Evolutionary conservation across 805 yeast genomes (phyloP), one percentile per base, ranked within the genome.

Genomic region (Naumovozyma castellii): DNA sequence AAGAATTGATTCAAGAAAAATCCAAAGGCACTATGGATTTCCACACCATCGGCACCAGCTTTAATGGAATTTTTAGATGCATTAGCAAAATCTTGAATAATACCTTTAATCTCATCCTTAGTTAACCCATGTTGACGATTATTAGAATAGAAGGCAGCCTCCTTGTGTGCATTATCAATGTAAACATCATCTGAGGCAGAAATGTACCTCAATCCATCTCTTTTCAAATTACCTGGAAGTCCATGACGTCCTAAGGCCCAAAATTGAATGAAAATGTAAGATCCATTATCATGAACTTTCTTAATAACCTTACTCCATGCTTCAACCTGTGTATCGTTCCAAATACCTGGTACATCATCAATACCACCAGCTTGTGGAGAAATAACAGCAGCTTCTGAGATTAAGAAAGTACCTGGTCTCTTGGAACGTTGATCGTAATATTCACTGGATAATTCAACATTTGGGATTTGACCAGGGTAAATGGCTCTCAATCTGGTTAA

Each of bases 11-110:
- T 71, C 48, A 78, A 51, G 47, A 81, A 39, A 80, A 54, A 80
- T 6, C 86, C 85, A 54, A 78, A 76, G 14, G 85, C 84, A 30
- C 66, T 67, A 56, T 79, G 86, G 37, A 80, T 59, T 57, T 81
- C 84, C 20, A 80, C 72, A 43, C 77, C 78, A 56, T 80, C 84
- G 35, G 66, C 66, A 27, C 66, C 67, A 13, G 59, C 56, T 13
- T 45, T 54, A 27, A 62, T 42, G 8, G 60, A 41, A 36, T 53
- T 58, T 46, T 56, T 58, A 13, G 80, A 75, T 29, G 76, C 73
- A 3, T 48, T 45, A 12, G 62, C 71, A 47, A 54, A 75, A 33
- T 66, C 64, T 32, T 60, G 45, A 16, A 67, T 59, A 41, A n/a
- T n/a, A n/a, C n/a, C n/a, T n/a, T n/a, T 56, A 49, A 76, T 54